These are phyloP conservation scores for Talaromyces sp. DNA, from an alignment of 2,329 filamentous ascomycete species.

Conservation along the genomic window DNA sequence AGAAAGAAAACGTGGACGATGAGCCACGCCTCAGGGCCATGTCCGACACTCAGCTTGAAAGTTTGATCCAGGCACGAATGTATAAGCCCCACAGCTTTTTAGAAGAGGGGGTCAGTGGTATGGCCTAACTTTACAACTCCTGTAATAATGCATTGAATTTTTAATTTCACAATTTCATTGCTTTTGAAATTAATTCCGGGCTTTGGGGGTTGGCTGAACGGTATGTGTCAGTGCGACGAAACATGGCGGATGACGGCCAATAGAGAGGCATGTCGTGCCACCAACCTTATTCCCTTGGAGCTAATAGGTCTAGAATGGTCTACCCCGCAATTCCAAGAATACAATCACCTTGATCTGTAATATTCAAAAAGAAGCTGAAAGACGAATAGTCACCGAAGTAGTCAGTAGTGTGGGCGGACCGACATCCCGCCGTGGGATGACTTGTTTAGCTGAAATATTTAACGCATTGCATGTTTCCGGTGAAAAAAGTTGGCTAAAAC, in stretches of 20 bases:
- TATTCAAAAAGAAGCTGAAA: no score
- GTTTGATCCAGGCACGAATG: background rate
- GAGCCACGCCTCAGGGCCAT: no score
- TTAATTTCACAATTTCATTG: no score
- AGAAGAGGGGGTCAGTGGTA: background rate
- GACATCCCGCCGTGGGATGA: background rate
- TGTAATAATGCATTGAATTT: background rate
- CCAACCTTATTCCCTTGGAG: background rate
- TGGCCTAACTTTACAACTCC: background rate
- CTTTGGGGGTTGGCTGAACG: background rate
- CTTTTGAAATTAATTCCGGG: background rate
- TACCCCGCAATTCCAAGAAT: background rate
- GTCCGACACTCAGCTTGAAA: background rate
- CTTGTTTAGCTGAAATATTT: background rate
- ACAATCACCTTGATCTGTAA: background rate
- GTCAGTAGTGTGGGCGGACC: background rate
- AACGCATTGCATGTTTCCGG: background rate
- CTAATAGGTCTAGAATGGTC: background rate
- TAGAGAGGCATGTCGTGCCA: background rate
- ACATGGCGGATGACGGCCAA: background rate
- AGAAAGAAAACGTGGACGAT: background rate
- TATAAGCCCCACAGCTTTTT: background rate
- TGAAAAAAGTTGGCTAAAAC: background rate
- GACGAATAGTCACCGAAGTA: no score
- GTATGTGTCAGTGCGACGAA: background rate